Percentiles rank a stretch among this genome's conserved stretches.
Evolutionary conservation across 2,329 filamentous ascomycete genomes (phyloP).

Genomic region (Neonectria punicea): DNA sequence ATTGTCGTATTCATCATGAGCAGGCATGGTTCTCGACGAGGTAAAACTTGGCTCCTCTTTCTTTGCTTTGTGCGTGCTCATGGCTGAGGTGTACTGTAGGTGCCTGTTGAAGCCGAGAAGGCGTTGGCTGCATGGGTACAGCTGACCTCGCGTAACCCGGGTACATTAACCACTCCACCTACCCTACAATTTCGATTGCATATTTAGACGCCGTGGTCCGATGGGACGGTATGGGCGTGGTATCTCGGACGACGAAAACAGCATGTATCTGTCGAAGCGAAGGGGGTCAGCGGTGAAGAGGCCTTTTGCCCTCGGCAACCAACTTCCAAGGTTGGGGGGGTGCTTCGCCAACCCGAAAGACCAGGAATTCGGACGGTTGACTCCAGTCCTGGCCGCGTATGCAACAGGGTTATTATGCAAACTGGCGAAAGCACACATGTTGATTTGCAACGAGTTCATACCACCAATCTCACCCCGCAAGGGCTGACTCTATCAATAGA

Average conservation of each 20-base stretch:
- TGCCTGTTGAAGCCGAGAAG: not conserved
- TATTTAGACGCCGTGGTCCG: not conserved
- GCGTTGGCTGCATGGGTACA: not conserved
- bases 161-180: not conserved
- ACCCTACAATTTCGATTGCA: not conserved
- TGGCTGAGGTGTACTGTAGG: not conserved
- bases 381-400: not conserved
- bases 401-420: not conserved
- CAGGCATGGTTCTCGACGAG: not conserved
- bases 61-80: not conserved
- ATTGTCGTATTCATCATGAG: not conserved
- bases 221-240: constrained; percentile 3
- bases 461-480: constrained; percentile 15
- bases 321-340: not conserved
- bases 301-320: constrained; percentile 4
- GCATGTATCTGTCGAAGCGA: constrained; percentile 7
- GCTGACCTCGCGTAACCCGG: constrained; percentile 7
- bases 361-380: not conserved
- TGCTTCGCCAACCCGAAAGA: not conserved
- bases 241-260: constrained; percentile 2
- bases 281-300: constrained; percentile 5
- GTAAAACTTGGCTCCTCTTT: not conserved
- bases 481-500: constrained; percentile 18
- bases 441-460: constrained; percentile 1
- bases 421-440: not conserved